Base-by-base conservation (phyloP, 1,284 basidiomycete species). In the Apiotrichum domesticum region DNA sequence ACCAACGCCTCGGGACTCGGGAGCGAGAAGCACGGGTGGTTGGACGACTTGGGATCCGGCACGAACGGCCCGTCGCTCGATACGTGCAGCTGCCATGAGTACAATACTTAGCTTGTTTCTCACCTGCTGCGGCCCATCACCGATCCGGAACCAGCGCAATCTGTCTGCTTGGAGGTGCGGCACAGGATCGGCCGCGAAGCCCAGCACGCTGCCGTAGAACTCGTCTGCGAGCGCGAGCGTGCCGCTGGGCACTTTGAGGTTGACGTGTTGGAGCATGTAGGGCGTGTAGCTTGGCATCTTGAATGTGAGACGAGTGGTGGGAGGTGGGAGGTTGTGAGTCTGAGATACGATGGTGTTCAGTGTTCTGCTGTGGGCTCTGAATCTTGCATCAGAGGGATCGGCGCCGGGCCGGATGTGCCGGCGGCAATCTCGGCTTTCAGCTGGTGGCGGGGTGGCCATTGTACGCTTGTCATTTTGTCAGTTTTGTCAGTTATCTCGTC, bases 121-220 rank as follows among this genome's bases (percentile, higher is more conserved):
- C 40, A 70, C 70, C 52, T 71, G 67, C 52, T 73, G 71, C 35
- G 68, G 69, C 4, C 70, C 68, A 42, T 66, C 59, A 14, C 69
- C 71, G 35, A 70, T 64, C 11, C 68, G 58, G 56, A 69, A 8
- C 5, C 74, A 76, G 10, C 60, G 46, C 37, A 77, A 52, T 9
- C 51, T 55, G 46, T 72, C 67, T 45, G 51, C 56, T 58, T 75
- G 72, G 3, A 65, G 56, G 4, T 57, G 47, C 0, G 75, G 75
- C 1, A 77, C 75, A 3, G 65, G 65, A 48, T 73, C 72, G 33
- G 46, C 58, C 21, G 46, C 58, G 52, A 77, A 67, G 3, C 72
- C 73, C 10, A 77, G 50, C 0, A 73, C 69, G 13, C 63, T 65
- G 42, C 63, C 66, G 56, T 77, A 77, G 56, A 77, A 77, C 61